Evolutionary conservation across 805 yeast species (phyloP).

Genomic region (Saccharomycopsis sp.): DNA sequence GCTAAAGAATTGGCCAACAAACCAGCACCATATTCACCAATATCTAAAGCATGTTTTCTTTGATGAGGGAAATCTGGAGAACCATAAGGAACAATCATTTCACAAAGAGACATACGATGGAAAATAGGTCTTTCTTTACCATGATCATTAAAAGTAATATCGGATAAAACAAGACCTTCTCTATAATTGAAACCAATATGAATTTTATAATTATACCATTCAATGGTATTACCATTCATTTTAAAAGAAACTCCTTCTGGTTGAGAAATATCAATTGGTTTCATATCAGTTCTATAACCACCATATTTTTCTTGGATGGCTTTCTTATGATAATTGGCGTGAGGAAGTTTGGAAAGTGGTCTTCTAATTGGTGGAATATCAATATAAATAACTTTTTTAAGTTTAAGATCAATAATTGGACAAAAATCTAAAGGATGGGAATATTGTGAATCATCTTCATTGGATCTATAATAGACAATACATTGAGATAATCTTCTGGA

Average conservation of each 20-base stretch:
- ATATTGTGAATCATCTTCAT: constrained; percentile 69
- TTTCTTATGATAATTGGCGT: constrained; percentile 59
- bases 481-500: constrained; percentile 71
- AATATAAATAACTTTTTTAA: constrained; percentile 55
- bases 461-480: constrained; percentile 62
- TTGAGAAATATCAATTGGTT: constrained; percentile 63
- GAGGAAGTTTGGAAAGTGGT: constrained; percentile 57
- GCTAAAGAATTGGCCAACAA: constrained; percentile 71
- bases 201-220: constrained; percentile 69
- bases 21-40: constrained; percentile 86
- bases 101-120: constrained; percentile 69
- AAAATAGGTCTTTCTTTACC: constrained; percentile 64
- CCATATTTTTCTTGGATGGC: constrained; percentile 54
- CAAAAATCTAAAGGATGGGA: constrained; percentile 66
- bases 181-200: constrained; percentile 80
- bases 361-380: constrained; percentile 71
- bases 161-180: constrained; percentile 74
- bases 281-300: constrained; percentile 49
- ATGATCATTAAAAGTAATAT: constrained; percentile 64
- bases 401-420: constrained; percentile 71
- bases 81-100: constrained; percentile 83
- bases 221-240: constrained; percentile 57
- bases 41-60: constrained; percentile 77
- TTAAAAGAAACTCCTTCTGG: constrained; percentile 77
- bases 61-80: constrained; percentile 72